These are phyloP conservation scores for Stachybotrys chartarum DNA, from an alignment of 2,329 filamentous ascomycete genomes.

Conservation along the genomic window DNA sequence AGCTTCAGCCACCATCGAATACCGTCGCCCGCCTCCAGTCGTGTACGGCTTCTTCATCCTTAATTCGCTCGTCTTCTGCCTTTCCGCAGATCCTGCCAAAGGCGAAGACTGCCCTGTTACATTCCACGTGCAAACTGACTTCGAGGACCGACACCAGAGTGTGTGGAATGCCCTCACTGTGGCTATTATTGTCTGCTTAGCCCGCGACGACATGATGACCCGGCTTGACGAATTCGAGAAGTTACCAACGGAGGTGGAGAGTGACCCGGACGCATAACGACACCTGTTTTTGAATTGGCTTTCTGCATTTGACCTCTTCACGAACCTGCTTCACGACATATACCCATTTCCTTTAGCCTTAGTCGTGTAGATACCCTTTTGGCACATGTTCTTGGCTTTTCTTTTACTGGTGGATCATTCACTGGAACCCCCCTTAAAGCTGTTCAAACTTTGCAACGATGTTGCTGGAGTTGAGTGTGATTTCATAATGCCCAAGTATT, in stretches of 20 bases:
- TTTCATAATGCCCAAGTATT: no score
- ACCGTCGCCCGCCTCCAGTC: constrained; percentile 27
- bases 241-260: constrained; percentile 19
- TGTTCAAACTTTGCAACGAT: no score
- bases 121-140: constrained; percentile 34
- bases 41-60: constrained; percentile 37
- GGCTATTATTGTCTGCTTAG: constrained; percentile 30
- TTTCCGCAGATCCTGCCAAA: constrained; percentile 31
- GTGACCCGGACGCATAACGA: constrained; percentile 29
- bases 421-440: no score
- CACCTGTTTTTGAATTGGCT: background rate
- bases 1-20: constrained; percentile 6
- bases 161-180: constrained; percentile 38
- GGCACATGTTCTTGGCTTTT: background rate
- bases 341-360: background rate
- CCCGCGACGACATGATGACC: constrained; percentile 29
- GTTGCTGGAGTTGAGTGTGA: no score
- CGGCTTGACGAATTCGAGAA: constrained; percentile 27
- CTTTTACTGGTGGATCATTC: background rate
- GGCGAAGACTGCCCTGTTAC: constrained; percentile 28
- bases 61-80: constrained; percentile 28
- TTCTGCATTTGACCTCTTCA: background rate
- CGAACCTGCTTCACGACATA: background rate
- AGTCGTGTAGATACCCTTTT: background rate
- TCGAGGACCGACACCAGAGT: constrained; percentile 29